Percentiles rank a stretch among this genome's conserved stretches.
These are phyloP conservation scores for Pythium phragmitis DNA, from an alignment of 352 stramenopile species.

Conservation along the genomic window DNA sequence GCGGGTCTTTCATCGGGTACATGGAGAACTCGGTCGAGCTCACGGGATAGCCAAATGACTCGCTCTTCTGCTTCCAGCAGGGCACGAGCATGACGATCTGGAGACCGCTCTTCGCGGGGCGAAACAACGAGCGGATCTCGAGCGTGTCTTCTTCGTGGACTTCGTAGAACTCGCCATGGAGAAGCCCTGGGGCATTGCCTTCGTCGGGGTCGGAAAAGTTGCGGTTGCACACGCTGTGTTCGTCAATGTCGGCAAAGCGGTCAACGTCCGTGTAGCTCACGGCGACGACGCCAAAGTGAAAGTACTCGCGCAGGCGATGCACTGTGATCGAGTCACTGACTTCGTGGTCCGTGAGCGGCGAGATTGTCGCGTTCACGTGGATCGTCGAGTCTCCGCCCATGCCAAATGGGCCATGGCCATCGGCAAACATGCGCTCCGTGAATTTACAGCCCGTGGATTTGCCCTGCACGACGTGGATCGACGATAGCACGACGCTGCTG, in stretches of 20 bases:
- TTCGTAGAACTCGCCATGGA: constrained; percentile 60
- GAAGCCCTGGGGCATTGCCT: constrained; percentile 38
- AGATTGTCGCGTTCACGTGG: constrained; percentile 46
- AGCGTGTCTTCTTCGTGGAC: constrained; percentile 42
- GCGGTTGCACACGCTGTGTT: constrained; percentile 51
- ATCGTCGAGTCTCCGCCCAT: constrained; percentile 48
- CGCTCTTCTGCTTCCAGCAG: constrained; percentile 84
- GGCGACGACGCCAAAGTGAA: constrained; percentile 72
- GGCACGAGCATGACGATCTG: constrained; percentile 71
- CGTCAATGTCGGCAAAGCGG: constrained; percentile 41
- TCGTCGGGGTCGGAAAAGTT: constrained; percentile 53
- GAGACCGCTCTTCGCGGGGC: constrained; percentile 45
- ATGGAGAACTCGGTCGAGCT: constrained; percentile 63
- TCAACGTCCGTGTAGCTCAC: constrained; percentile 60
- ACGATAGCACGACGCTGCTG: constrained; percentile 37
- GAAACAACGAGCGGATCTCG: constrained; percentile 48
- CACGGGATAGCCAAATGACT: constrained; percentile 75
- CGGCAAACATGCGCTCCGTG: constrained; percentile 81
- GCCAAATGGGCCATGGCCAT: constrained; percentile 52
- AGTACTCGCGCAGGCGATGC: constrained; percentile 69
- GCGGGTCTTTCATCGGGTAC: constrained; percentile 73
- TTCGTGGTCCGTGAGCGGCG: constrained; percentile 47
- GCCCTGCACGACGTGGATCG: constrained; percentile 59
- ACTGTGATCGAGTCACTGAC: constrained; percentile 71
- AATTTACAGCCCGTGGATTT: constrained; percentile 60